Evolutionary conservation across 2,329 filamentous ascomycete species (phyloP).

Genomic region (Dothideomycetes sp.): DNA sequence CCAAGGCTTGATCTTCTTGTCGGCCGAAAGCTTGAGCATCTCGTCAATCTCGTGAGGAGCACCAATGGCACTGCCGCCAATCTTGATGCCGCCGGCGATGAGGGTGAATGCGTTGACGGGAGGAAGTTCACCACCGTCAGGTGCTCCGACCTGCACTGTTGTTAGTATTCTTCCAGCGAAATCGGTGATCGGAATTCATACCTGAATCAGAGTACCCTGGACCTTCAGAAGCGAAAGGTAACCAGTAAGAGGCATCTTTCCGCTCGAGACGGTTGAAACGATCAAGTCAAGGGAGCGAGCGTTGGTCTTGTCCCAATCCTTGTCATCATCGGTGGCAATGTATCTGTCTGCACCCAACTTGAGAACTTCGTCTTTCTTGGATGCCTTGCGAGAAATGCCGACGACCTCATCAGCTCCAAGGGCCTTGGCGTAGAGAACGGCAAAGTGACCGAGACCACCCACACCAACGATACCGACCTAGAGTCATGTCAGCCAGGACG

Average conservation of each 20-base stretch:
- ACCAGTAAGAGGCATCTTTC: constrained; percentile 50
- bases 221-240: constrained; percentile 52
- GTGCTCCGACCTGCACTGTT: constrained; percentile 8
- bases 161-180: too few relatives aligned
- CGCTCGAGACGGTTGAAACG: constrained; percentile 46
- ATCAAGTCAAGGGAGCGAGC: constrained; percentile 46
- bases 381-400: constrained; percentile 50
- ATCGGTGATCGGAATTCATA: too few relatives aligned
- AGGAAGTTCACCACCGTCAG: constrained; percentile 41
- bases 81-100: constrained; percentile 43
- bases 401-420: constrained; percentile 58
- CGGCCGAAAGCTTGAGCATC: constrained; percentile 51
- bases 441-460: constrained; percentile 62
- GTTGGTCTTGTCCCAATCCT: constrained; percentile 48
- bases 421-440: constrained; percentile 58
- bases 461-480: constrained; percentile 61
- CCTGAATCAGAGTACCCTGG: constrained; percentile 53
- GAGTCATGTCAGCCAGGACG: constrained; percentile 20
- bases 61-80: constrained; percentile 40
- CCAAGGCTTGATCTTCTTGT: constrained; percentile 50
- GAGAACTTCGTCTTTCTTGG: constrained; percentile 50
- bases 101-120: constrained; percentile 47
- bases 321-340: constrained; percentile 47
- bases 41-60: constrained; percentile 48
- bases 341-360: constrained; percentile 50